Base-by-base conservation (phyloP, 2,329 filamentous ascomycete species). In the Chrysosporium queenslandicum region DNA sequence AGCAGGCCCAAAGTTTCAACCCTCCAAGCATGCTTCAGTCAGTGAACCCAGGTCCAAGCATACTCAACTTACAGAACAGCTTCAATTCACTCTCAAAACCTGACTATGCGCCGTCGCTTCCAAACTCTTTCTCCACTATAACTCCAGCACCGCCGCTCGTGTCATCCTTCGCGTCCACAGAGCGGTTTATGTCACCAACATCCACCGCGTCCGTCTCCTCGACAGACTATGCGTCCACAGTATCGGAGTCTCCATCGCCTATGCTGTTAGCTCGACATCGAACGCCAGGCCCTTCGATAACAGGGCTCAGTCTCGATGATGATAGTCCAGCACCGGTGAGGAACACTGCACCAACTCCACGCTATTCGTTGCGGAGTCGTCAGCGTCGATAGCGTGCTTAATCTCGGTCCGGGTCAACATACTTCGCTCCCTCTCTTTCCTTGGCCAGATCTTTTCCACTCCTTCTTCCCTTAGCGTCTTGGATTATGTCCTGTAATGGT, bases 141-240 rank as follows among this genome's bases (percentile, higher is more conserved):
- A 47, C 50, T 27, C 50, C 46, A 41, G 23, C 25, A 5, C 53
- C 46, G 14, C 51, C 37, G 20, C 47, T 53, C 37, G 56, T 52
- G 20, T 53, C 57, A n/a, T 58, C 55, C 36, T 58, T 57, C 46
- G 52, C 49, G 21, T 53, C 52, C 20, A 51, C 56, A 23, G 56
- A 57, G 14, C 54, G 48, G 16, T 53, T 54, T 16, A 50, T 55
- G 37, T 55, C 58, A 1, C 49, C 56, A 4, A 43, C 50, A 25
- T 53, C 55, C 20, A 42, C 52, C 8, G 27, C 54, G 32, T 50
- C 53, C n/a, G 50, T 53, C 29, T 46, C 57, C n/a, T 52, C 53
- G 11, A 41, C 51, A n/a, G 56, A 54, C n/a, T 59, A 54, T 14
- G 55, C 58, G 12, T 58, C 56, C 21, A 53, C 47, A 18, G 46